Percentiles rank a stretch among this genome's conserved stretches.
Evolutionary conservation across 2,329 filamentous ascomycete species (phyloP).

Genomic region (Ascochyta viciae-villosae): DNA sequence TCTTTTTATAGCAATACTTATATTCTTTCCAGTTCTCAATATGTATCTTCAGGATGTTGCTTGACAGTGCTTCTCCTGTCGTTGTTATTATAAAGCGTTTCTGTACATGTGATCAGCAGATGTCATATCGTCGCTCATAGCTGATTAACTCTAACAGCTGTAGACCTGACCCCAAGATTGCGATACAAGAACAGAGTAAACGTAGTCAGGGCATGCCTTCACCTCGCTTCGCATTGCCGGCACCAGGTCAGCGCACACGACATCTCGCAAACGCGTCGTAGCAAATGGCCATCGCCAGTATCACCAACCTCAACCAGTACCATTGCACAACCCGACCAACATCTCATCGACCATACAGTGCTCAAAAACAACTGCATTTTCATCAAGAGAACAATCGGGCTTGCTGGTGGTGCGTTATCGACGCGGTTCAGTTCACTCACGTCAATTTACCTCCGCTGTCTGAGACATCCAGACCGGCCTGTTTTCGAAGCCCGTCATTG

Average conservation of each 20-base stretch:
- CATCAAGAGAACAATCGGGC: not conserved
- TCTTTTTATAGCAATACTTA: not conserved
- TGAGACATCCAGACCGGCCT: constrained; percentile 5
- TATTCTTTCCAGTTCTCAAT: not conserved
- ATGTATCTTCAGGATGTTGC: not conserved
- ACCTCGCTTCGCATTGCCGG: not conserved
- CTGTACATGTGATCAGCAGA: no score
- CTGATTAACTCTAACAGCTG: not conserved
- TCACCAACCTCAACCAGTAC: not conserved
- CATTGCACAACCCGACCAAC: not conserved
- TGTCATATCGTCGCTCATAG: not conserved
- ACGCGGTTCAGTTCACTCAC: constrained; percentile 1
- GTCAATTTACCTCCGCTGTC: not conserved
- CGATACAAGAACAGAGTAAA: not conserved
- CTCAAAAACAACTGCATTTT: not conserved
- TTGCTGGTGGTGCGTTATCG: not conserved
- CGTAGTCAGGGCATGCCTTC: not conserved
- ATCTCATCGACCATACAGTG: not conserved
- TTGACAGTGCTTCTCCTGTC: not conserved
- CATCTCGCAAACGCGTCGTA: not conserved
- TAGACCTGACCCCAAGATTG: not conserved
- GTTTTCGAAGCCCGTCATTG: not conserved
- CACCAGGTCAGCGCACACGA: not conserved
- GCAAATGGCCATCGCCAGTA: not conserved
- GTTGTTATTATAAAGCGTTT: no score